These are phyloP conservation scores for Aspergillus candidus DNA, from an alignment of 2,329 filamentous ascomycete genomes.

Conservation along the genomic window DNA sequence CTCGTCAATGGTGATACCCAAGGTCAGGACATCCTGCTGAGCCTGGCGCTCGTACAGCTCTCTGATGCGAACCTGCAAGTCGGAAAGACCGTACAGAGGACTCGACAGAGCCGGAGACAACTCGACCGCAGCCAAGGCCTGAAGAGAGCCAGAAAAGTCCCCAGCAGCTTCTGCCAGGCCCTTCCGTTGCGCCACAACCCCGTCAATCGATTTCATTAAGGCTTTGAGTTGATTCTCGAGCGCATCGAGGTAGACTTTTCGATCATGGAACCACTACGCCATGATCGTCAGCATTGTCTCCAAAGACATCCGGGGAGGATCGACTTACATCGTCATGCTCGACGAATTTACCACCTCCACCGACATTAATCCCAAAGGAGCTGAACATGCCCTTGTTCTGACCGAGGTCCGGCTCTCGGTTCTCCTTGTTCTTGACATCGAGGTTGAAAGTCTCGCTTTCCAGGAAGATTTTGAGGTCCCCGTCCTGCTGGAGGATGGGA, in stretches of 20 bases:
- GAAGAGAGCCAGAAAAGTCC: conserved; percentile 89
- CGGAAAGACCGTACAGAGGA: conserved; percentile 83
- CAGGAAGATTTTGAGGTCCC: conserved; percentile 89
- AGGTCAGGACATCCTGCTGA: conserved; percentile 90
- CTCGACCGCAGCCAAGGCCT: conserved; percentile 86
- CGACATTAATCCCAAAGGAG: conserved; percentile 71
- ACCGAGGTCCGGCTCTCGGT: conserved; percentile 73
- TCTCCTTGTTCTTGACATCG: conserved; percentile 96
- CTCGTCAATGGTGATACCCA: conserved; percentile 96
- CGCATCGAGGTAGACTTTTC: conserved; percentile 88
- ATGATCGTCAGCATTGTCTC: conserved; percentile 16
- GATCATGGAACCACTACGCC: conserved; percentile 88
- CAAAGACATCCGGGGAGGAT: not conserved
- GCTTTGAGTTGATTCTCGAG: conserved; percentile 86
- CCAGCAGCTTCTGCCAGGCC: conserved; percentile 87
- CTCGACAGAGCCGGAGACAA: conserved; percentile 81
- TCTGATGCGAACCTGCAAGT: conserved; percentile 86
- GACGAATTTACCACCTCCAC: conserved; percentile 77
- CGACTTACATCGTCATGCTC: conserved; percentile 85
- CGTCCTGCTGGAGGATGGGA: conserved; percentile 84
- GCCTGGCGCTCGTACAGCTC: conserved; percentile 96
- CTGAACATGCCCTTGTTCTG: conserved; percentile 94
- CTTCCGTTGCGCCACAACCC: conserved; percentile 85
- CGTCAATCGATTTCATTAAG: conserved; percentile 87
- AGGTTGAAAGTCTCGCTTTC: conserved; percentile 95